Evolutionary conservation across 371 early-diverging fungal species (phyloP).

Genomic region (Actinomortierella ambigua): DNA sequence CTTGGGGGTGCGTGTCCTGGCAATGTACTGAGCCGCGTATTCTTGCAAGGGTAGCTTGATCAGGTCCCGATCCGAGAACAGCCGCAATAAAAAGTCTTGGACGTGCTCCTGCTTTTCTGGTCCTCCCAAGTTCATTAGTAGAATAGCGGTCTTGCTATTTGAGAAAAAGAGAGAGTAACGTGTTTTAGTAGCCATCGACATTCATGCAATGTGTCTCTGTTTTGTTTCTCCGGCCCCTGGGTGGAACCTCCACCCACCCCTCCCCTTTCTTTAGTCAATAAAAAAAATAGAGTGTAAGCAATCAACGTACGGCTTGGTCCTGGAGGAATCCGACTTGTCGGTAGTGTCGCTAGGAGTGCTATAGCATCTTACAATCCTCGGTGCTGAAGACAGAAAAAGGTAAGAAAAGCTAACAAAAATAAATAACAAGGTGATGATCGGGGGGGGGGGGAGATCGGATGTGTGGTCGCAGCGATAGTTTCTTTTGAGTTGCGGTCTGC

Average conservation of each 20-base stretch:
- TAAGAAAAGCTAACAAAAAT: neutral
- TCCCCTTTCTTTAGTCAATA: neutral
- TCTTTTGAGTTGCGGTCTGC: no score
- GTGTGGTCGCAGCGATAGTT: no score
- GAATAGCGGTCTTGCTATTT: conserved; percentile 70
- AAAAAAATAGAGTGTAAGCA: neutral
- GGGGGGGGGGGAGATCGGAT: neutral
- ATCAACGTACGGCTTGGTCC: conserved; percentile 27
- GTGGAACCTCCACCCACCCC: no score
- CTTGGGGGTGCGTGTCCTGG: conserved; percentile 83
- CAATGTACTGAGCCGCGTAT: conserved; percentile 76
- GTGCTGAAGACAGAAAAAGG: conserved; percentile 5
- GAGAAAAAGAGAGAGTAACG: neutral
- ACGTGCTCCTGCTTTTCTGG: conserved; percentile 83
- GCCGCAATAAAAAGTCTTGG: conserved; percentile 75
- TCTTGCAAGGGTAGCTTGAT: conserved; percentile 90
- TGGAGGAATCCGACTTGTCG: conserved; percentile 10
- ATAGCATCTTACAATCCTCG: no score
- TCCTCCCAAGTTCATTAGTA: conserved; percentile 95
- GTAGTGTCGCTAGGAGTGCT: no score
- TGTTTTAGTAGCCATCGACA: no score
- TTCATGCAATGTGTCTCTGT: no score
- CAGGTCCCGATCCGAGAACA: conserved; percentile 95
- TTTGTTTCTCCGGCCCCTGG: no score
- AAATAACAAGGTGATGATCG: neutral